Evolutionary conservation across 1,284 basidiomycete species (phyloP).

Genomic region (Tranzscheliella williamsii): DNA sequence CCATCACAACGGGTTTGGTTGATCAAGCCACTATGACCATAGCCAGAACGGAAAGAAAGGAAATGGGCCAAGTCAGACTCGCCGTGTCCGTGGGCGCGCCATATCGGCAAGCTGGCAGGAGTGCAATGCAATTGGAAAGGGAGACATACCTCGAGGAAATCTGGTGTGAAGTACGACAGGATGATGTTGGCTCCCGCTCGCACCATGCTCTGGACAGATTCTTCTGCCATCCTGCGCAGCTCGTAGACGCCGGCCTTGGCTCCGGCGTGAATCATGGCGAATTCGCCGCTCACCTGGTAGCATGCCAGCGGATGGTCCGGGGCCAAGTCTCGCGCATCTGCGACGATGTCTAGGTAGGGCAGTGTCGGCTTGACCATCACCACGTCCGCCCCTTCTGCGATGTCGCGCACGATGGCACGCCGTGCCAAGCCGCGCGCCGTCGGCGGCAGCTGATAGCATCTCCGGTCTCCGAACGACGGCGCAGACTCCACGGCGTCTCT

Average conservation of each 20-base stretch:
- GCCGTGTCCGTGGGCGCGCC: no score
- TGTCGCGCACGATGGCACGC: slow-evolving; percentile 87
- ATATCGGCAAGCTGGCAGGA: no score
- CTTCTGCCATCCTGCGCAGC: slow-evolving; percentile 88
- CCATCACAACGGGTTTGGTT: no score
- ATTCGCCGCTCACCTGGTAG: slow-evolving; percentile 80
- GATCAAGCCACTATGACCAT: no score
- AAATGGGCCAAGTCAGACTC: no score
- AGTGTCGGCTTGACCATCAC: slow-evolving; percentile 98
- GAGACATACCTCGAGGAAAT: slow-evolving; percentile 68
- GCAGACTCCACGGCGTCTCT: slow-evolving; percentile 95
- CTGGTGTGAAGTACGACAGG: slow-evolving; percentile 91
- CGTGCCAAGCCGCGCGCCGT: slow-evolving; percentile 85
- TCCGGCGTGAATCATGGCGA: slow-evolving; percentile 92
- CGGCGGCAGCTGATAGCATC: slow-evolving; percentile 96
- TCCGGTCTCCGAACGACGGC: slow-evolving; percentile 89
- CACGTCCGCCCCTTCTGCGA: slow-evolving; percentile 92
- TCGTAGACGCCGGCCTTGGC: slow-evolving; percentile 91
- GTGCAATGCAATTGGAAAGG: no score
- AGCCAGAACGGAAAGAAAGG: no score
- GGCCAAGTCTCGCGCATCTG: slow-evolving; percentile 80
- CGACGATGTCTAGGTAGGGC: slow-evolving; percentile 94
- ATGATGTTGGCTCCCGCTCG: slow-evolving; percentile 89
- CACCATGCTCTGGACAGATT: slow-evolving; percentile 84
- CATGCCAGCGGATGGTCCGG: slow-evolving; percentile 87